Base-by-base conservation (phyloP, 176 grass and related monocot species). In the Carex littledalei region DNA sequence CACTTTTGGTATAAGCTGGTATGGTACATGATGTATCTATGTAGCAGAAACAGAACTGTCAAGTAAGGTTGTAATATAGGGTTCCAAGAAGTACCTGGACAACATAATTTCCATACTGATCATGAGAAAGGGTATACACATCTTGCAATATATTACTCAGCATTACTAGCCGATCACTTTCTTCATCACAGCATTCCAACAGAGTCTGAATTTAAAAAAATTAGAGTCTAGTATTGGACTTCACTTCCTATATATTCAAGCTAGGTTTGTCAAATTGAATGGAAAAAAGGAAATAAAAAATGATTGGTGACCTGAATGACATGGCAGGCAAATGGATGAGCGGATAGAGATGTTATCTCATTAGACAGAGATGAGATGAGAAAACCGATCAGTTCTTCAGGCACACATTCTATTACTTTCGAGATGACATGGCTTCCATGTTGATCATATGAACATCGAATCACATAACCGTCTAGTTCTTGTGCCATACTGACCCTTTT, bases 381-480 rank as follows among this genome's bases (percentile, higher is more conserved):
- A 45, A 87, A 86, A 6, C 63, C 58, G 20, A 87, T 91, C 12
- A 58, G 35, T 24, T 88, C 71, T 4, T 84, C 13, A 13, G 94
- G 91, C 9, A 97, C 69, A 43, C 86, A 90, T 47, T 91, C 87
- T 16, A 97, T 81, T 34, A 87, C 91, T 57, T 91, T 96, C 10
- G 92, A 84, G 12, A 93, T 29, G 31, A 93, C 89, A 22, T 90
- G 78, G 78, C 88, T 93, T 39, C 85, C 87, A 63, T 90, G 67
- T 59, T 88, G 84, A 54, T 96, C 94, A 39, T 78, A 52, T 12
- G 86, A 62, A 63, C 86, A 96, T 52, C 31, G 63, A 45, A 91
- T 22, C 4, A 90, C 76, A 39, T 90, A 74, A 10, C 84, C 80
- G 8, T 82, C 54, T 29, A 96, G 72, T 69, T 97, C 91, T 9